Percentiles rank a stretch among this genome's conserved stretches.
These are phyloP conservation scores for Grammothele lineata DNA, from an alignment of 768 basidiomycete species.

Conservation along the genomic window DNA sequence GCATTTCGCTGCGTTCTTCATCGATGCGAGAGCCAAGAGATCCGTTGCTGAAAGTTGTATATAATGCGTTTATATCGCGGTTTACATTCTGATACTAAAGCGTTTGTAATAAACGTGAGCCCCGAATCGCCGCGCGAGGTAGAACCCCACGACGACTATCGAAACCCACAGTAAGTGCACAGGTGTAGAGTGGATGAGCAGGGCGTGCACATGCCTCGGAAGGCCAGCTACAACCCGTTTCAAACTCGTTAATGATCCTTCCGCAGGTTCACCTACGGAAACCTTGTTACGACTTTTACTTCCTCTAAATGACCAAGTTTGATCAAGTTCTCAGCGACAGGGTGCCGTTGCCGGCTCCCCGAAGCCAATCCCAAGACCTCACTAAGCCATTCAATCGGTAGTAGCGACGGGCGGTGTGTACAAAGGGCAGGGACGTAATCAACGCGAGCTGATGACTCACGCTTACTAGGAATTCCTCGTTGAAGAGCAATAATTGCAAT, in stretches of 20 bases:
- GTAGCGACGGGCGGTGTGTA: conserved; percentile 89
- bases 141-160: neutral
- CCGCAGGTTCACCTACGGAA: neutral
- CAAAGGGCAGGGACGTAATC: conserved; percentile 90
- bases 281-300: neutral
- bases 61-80: conserved; percentile 13
- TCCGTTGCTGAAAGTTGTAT: conserved; percentile 28
- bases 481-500: conserved; percentile 92
- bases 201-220: conserved; percentile 27
- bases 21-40: conserved; percentile 72
- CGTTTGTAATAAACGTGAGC: conserved; percentile 17
- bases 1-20: conserved; percentile 80
- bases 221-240: neutral
- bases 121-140: neutral
- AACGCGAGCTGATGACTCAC: conserved; percentile 85
- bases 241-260: neutral
- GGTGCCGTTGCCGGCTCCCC: conserved; percentile 50
- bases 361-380: conserved; percentile 79
- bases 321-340: conserved; percentile 37
- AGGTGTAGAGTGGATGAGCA: conserved; percentile 6
- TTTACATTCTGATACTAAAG: conserved; percentile 19
- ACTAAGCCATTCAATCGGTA: conserved; percentile 91
- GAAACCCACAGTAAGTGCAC: conserved; percentile 14
- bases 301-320: neutral
- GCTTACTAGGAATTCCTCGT: conserved; percentile 88